Evolutionary conservation across 495 filamentous ascomycete species (phyloP).

Genomic region (Aspergillus saccharolyticus): DNA sequence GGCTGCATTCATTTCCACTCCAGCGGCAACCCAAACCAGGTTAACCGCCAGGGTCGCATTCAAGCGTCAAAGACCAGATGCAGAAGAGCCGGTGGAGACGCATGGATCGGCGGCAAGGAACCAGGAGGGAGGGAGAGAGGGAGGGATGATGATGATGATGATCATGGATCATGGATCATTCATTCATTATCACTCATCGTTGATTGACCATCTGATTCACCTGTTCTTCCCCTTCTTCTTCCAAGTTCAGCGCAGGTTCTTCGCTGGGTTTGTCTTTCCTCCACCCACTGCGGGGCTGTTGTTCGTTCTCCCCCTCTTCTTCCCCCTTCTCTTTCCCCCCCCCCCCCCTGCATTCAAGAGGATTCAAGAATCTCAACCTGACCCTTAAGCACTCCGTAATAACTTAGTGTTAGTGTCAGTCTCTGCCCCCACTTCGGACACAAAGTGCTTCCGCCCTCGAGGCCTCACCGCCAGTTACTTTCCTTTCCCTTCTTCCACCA

Average conservation of each 20-base stretch:
- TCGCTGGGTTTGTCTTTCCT: neutral
- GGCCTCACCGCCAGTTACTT: neutral
- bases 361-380: neutral
- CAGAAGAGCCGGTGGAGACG: neutral
- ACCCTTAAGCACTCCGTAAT: neutral
- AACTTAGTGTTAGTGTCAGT: neutral
- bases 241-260: no score
- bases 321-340: no score
- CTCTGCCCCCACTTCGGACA: neutral
- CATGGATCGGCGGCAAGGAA: neutral
- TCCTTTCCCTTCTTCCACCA: neutral
- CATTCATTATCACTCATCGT: no score
- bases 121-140: neutral
- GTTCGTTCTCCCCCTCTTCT: neutral
- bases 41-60: neutral
- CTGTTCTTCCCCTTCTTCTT: neutral
- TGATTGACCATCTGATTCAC: neutral
- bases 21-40: neutral
- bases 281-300: neutral
- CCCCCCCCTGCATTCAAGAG: neutral
- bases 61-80: neutral
- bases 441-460: neutral
- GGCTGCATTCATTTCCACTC: neutral
- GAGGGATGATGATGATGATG: neutral
- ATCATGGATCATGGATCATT: neutral